These are phyloP conservation scores for Magnaporthiopsis incrustans DNA, from an alignment of 2,329 filamentous ascomycete species.

Conservation along the genomic window DNA sequence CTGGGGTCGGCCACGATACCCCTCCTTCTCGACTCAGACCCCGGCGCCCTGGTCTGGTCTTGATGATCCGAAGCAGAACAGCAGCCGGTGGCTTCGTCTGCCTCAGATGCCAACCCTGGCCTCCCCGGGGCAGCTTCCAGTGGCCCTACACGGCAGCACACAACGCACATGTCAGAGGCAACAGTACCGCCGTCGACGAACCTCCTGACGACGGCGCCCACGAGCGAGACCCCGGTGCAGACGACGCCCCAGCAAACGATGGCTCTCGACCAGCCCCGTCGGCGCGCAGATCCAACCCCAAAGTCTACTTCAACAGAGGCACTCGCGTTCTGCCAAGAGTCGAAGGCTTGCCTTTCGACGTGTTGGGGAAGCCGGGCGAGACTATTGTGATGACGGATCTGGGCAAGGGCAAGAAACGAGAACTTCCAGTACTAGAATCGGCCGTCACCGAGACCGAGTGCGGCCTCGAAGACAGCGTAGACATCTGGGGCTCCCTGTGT, in stretches of 20 bases:
- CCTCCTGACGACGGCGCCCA: background rate
- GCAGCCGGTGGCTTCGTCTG: constrained; percentile 11
- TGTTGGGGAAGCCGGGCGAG: constrained; percentile 31
- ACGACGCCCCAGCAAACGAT: background rate
- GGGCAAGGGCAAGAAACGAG: constrained; percentile 13
- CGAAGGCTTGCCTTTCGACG: constrained; percentile 20
- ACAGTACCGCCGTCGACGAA: background rate
- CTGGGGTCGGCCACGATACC: background rate
- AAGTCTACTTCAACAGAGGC: constrained; percentile 11
- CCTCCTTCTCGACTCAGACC: background rate
- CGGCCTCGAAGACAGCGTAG: background rate
- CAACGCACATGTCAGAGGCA: background rate
- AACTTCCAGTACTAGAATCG: background rate
- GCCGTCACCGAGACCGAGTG: background rate
- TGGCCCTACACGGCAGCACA: background rate
- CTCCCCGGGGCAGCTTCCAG: background rate
- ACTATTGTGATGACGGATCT: constrained; percentile 39
- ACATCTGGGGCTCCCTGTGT: constrained; percentile 6
- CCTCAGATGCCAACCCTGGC: constrained; percentile 11
- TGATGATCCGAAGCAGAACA: constrained; percentile 5
- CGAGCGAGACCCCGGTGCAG: background rate
- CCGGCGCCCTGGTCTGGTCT: background rate
- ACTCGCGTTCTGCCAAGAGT: constrained; percentile 11
- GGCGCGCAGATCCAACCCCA: background rate
- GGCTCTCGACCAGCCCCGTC: background rate